These are phyloP conservation scores for Cryphonectria japonica DNA, from an alignment of 2,329 filamentous ascomycete genomes.

Conservation along the genomic window DNA sequence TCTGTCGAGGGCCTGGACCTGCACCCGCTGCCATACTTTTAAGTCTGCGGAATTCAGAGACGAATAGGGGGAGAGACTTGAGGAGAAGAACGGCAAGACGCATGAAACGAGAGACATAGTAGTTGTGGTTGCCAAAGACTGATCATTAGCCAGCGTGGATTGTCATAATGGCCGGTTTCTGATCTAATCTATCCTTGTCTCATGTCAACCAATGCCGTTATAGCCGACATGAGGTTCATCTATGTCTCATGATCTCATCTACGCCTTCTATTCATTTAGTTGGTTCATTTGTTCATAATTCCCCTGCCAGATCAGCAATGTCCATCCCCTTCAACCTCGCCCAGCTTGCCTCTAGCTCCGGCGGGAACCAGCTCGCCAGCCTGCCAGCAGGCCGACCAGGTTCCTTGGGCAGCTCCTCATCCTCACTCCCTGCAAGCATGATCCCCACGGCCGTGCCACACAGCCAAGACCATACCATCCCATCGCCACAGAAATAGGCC, in stretches of 20 bases:
- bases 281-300: background rate
- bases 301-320: conserved; percentile 41
- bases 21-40: conserved; percentile 57
- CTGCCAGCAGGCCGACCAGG: conserved; percentile 43
- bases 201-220: no score
- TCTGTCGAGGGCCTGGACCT: conserved; percentile 62
- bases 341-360: conserved; percentile 40
- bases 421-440: conserved; percentile 48
- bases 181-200: no score
- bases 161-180: background rate
- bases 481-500: conserved; percentile 55
- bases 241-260: background rate
- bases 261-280: no score
- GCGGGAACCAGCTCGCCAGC: conserved; percentile 47
- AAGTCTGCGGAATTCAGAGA: background rate
- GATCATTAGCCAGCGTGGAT: background rate
- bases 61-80: background rate
- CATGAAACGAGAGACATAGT: background rate
- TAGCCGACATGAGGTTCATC: no score
- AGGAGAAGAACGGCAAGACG: background rate
- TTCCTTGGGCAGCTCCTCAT: conserved; percentile 35
- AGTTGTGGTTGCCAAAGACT: background rate
- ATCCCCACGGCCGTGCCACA: conserved; percentile 51
- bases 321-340: conserved; percentile 43
- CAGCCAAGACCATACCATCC: conserved; percentile 59